Conservation (phyloP, 2,329 filamentous ascomycete species). For the Dryadomyces sulphureus region DNA sequence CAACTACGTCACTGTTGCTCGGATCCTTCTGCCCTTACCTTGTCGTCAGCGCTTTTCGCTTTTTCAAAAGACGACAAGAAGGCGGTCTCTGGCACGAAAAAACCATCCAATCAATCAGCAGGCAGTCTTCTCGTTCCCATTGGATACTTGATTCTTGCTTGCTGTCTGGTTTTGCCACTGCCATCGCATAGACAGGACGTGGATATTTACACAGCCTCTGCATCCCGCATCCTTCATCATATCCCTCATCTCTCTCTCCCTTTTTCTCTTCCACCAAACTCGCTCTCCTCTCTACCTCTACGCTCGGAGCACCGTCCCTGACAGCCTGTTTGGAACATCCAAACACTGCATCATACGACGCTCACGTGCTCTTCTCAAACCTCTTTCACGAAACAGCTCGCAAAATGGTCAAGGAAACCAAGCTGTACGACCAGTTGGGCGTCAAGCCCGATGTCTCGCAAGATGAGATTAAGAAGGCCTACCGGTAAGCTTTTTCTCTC, state of each 20-base stretch:
- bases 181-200: background rate
- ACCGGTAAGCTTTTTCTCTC: slow-evolving; percentile 43
- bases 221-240: no score
- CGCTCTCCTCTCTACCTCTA: background rate
- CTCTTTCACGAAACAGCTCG: background rate
- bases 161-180: background rate
- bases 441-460: slow-evolving; percentile 68
- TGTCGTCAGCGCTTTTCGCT: background rate
- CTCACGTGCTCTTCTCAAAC: background rate
- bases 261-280: background rate
- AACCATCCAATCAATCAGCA: background rate
- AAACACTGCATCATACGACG: background rate
- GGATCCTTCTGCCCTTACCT: background rate
- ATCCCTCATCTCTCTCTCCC: background rate
- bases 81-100: no score
- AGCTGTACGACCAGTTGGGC: slow-evolving; percentile 72
- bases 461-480: slow-evolving; percentile 96
- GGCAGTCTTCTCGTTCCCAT: background rate
- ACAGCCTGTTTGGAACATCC: background rate
- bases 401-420: slow-evolving; percentile 21
- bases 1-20: no score
- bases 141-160: background rate
- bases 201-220: background rate
- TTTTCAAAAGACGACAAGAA: background rate
- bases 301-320: no score